Evolutionary conservation across 768 basidiomycete species (phyloP).

Genomic region (Russula olivacea): DNA sequence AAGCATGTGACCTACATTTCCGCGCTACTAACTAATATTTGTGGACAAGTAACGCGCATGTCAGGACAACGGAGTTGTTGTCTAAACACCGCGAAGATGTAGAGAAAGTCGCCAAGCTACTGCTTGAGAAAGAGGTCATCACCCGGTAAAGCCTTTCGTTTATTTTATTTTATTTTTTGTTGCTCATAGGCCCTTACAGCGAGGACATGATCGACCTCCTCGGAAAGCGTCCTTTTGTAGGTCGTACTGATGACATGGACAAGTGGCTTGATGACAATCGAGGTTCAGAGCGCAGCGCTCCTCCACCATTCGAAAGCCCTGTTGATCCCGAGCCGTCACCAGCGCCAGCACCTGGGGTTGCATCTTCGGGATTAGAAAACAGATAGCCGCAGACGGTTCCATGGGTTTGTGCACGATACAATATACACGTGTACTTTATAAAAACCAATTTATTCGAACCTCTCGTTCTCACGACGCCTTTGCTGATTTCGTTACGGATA

Average conservation of each 20-base stretch:
- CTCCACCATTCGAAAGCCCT: conserved; percentile 50
- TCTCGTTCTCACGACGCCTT: conserved; percentile 9
- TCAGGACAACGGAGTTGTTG: conserved; percentile 75
- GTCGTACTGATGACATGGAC: conserved; percentile 88
- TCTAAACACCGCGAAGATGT: conserved; percentile 80
- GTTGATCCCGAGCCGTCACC: conserved; percentile 32
- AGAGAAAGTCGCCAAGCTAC: conserved; percentile 84
- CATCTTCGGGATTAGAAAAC: conserved; percentile 39
- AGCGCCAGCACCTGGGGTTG: conserved; percentile 45
- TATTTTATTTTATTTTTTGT: not conserved
- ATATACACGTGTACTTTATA: conserved; percentile 10
- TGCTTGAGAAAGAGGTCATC: conserved; percentile 94
- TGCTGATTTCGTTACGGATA: not conserved
- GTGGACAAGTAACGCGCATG: conserved; percentile 58
- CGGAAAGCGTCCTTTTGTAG: conserved; percentile 76
- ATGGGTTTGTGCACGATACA: not conserved
- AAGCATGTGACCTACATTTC: conserved; percentile 24
- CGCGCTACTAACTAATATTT: conserved; percentile 13
- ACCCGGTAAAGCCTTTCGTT: conserved; percentile 55
- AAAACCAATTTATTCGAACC: conserved; percentile 3
- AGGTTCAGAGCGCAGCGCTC: conserved; percentile 52
- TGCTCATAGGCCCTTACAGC: conserved; percentile 34
- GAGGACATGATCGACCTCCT: conserved; percentile 84
- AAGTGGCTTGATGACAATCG: conserved; percentile 88
- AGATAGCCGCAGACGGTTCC: conserved; percentile 12